Evolutionary conservation across 2,329 filamentous ascomycete species (phyloP).

Genomic region (Scortechinia acanthostroma): DNA sequence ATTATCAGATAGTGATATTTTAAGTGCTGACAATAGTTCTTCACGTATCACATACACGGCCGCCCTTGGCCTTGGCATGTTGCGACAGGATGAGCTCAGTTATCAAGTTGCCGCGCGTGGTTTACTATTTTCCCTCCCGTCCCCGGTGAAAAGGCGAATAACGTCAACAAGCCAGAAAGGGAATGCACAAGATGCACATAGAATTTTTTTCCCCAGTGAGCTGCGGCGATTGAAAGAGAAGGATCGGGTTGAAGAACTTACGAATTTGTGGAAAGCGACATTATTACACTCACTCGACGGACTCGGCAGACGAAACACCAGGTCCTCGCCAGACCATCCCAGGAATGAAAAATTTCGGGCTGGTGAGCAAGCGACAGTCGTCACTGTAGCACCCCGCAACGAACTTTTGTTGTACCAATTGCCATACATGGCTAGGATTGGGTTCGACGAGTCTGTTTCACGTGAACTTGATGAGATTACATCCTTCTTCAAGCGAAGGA

Average conservation of each 20-base stretch:
- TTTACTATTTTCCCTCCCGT: constrained; percentile 75
- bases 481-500: too few species aligned
- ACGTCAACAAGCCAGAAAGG: constrained; percentile 28
- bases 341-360: neutral
- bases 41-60: too few species aligned
- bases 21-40: constrained; percentile 62
- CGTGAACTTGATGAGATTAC: neutral
- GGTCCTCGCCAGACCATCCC: too few species aligned
- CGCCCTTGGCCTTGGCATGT: constrained; percentile 63
- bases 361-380: neutral
- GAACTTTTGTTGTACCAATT: neutral
- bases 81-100: constrained; percentile 88
- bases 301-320: too few species aligned
- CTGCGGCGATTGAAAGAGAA: constrained; percentile 76
- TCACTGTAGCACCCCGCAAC: neutral
- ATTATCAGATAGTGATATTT: constrained; percentile 79
- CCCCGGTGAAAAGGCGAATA: constrained; percentile 71
- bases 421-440: neutral
- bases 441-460: neutral
- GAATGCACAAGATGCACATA: constrained; percentile 48
- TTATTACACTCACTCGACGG: constrained; percentile 43
- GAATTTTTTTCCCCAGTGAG: constrained; percentile 87
- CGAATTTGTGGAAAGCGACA: constrained; percentile 71
- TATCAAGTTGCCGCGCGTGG: constrained; percentile 88
- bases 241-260: constrained; percentile 71